phyloP scores from a whole-genome alignment of 768 basidiomycete species.

The Mycena sanguinolenta region DNA sequence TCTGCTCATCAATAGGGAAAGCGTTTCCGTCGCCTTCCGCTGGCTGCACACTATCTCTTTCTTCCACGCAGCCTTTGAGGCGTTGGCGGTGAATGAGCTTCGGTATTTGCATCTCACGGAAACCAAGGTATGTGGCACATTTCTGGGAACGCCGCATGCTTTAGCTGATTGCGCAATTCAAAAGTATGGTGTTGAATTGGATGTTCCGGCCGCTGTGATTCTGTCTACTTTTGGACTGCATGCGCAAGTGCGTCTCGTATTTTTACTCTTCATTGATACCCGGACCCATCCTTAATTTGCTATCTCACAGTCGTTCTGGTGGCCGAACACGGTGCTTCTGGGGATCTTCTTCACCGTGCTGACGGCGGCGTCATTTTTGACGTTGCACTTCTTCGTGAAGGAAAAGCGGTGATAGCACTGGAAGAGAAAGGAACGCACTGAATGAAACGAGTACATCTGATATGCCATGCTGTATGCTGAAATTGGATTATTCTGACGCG shows the following conservation, averaged over 20 bases:
- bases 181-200: conserved; percentile 96
- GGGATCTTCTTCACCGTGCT: conserved; percentile 89
- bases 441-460: conserved; percentile 1
- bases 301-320: conserved; percentile 87
- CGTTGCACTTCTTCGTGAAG: conserved; percentile 90
- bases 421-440: no score
- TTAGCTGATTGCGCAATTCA: conserved; percentile 20
- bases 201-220: conserved; percentile 96
- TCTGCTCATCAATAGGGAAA: conserved; percentile 93
- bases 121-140: conserved; percentile 70
- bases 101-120: conserved; percentile 94
- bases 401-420: conserved; percentile 65
- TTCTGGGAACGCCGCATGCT: background rate
- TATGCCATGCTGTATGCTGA: conserved; percentile 12
- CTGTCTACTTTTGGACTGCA: conserved; percentile 93
- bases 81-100: conserved; percentile 96
- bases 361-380: conserved; percentile 81
- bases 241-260: conserved; percentile 69
- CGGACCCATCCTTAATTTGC: background rate
- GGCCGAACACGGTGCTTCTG: conserved; percentile 92
- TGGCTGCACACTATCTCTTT: conserved; percentile 95
- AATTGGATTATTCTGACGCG: conserved; percentile 1
- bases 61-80: conserved; percentile 99
- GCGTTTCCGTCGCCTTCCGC: conserved; percentile 75
- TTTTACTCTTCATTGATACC: conserved; percentile 29